Evolutionary conservation across 768 basidiomycete species (phyloP).

Genomic region (Trametes cingulata): DNA sequence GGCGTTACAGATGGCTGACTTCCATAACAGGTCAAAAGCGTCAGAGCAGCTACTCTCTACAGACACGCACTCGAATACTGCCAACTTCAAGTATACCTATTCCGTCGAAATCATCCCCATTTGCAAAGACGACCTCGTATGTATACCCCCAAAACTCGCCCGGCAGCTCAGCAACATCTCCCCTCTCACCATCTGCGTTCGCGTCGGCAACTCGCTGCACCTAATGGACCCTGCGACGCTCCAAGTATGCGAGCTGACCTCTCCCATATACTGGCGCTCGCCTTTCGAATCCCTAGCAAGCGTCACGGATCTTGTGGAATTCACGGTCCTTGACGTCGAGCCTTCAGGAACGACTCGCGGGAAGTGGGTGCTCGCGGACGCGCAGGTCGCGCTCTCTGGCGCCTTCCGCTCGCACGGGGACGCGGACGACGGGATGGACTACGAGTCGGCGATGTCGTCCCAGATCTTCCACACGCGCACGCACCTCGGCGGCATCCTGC

Average conservation of each 20-base stretch:
- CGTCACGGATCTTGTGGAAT: constrained; percentile 87
- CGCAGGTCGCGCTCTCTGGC: constrained; percentile 85
- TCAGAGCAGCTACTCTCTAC: constrained; percentile 94
- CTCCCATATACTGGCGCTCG: constrained; percentile 86
- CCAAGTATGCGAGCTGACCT: constrained; percentile 75
- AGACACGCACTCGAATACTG: constrained; percentile 89
- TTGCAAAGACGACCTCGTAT: constrained; percentile 97
- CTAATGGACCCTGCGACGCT: constrained; percentile 88
- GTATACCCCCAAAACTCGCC: constrained; percentile 82
- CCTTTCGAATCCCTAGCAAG: constrained; percentile 85
- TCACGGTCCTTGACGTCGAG: constrained; percentile 93
- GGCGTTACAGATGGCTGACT: not conserved
- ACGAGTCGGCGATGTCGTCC: constrained; percentile 59
- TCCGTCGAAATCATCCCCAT: constrained; percentile 96
- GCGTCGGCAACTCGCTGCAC: constrained; percentile 90
- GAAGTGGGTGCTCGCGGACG: constrained; percentile 83
- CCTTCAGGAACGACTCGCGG: constrained; percentile 71
- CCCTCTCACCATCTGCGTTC: constrained; percentile 83
- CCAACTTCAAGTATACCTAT: constrained; percentile 97
- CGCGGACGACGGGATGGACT: constrained; percentile 53
- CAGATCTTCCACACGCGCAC: constrained; percentile 96
- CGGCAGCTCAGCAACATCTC: constrained; percentile 84
- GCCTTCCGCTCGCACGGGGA: constrained; percentile 63
- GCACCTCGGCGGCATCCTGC: constrained; percentile 89
- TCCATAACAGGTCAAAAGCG: constrained; percentile 67